Evolutionary conservation across 106 monocot species (phyloP).

Genomic region (Dioscorea zingiberensis): DNA sequence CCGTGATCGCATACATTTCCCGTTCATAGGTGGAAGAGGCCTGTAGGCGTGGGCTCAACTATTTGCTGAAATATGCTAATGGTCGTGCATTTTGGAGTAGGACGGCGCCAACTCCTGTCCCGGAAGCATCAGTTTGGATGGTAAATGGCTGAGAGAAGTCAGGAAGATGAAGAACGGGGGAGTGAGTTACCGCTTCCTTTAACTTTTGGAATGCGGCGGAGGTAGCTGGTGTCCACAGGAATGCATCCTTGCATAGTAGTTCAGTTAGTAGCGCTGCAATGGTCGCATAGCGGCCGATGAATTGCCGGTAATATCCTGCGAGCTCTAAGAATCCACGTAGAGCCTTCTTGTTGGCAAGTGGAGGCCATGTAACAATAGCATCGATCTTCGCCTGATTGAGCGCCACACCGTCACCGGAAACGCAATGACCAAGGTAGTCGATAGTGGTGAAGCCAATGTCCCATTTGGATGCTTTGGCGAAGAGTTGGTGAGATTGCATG

Average conservation of each 20-base stretch:
- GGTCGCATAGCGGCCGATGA: not conserved
- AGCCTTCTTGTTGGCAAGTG: not conserved
- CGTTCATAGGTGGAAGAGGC: conserved; percentile 9
- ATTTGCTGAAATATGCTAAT: conserved; percentile 5
- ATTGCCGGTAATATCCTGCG: conserved; percentile 9
- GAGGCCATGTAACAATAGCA: not conserved
- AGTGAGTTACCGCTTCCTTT: not conserved
- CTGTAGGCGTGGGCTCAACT: not conserved
- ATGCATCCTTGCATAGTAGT: conserved; percentile 2
- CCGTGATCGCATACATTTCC: not conserved
- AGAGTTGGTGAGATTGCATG: not conserved
- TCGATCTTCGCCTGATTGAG: not conserved
- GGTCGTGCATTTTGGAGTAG: not conserved
- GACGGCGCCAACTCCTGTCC: conserved; percentile 3
- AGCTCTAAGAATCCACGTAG: conserved; percentile 10
- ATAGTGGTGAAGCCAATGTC: not conserved
- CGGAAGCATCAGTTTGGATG: not conserved
- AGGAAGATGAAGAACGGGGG: conserved; percentile 2
- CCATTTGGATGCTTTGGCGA: not conserved
- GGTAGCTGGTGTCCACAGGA: conserved; percentile 1
- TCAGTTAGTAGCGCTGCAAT: not conserved
- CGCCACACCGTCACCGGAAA: not conserved
- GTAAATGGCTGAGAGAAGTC: conserved; percentile 5
- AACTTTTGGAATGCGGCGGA: not conserved
- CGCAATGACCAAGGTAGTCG: not conserved